Evolutionary conservation across 192 early-diverging fungal species (phyloP), one percentile per base, ranked within the genome.

Genomic region (Podila verticillata): DNA sequence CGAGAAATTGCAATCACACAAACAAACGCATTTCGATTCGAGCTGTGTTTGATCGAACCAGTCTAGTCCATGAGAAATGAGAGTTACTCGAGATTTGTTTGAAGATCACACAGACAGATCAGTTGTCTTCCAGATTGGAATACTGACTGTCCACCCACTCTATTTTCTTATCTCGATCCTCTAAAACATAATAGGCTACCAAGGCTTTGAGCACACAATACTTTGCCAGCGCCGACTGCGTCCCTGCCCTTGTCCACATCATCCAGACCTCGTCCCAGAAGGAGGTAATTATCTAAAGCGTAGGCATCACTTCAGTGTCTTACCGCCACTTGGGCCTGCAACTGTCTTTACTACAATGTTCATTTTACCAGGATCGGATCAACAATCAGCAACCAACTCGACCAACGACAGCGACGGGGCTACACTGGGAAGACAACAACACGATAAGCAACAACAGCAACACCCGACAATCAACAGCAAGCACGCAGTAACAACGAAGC

Each of bases 211-310:
- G 88, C 84, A 89, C 86, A 67, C 87, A 94, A 74, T 95, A 85
- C 83, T 97, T 92, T 74, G 85, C 84, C 26, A 82, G 83, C n/a
- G 66, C 87, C 29, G 74, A 85, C 31, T 95, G 95, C 72, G 88
- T 97, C n/a, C 93, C 95, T 57, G 95, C 93, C 36, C 87, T 96
- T 63, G 84, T 93, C 57, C 86, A 94, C 60, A 91, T 97, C 54
- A 86, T 93, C 60, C 83, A 85, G 62, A 87, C 83, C 36, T 90
- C 88, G 54, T 65, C 87, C 63, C 85, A 92, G 66, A 80, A 85
- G 72, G 86, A 92, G 83, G 84, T 81, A 70, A 65, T 49, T 54
- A 17, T 24, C 10, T 4, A 7, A 17, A 49, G 31, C 48, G 22
- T 31, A 15, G 20, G 3, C 19, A 26, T 9, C 19, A 12, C 51